phyloP scores from a whole-genome alignment of 2,329 filamentous ascomycete genomes.

The Arachnopeziza araneosa region DNA sequence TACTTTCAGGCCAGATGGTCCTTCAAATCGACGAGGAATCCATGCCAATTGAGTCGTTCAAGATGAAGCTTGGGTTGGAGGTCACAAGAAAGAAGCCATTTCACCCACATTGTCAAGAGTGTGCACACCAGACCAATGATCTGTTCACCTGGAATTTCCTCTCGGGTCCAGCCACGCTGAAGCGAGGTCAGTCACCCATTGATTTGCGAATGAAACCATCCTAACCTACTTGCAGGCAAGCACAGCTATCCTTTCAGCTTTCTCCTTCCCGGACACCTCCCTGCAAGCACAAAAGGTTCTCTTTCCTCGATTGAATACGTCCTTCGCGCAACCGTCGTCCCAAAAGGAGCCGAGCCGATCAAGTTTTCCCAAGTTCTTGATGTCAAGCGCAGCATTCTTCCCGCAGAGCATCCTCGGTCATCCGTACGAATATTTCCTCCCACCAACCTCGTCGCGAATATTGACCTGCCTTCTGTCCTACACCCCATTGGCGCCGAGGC shows the following conservation, averaged over 20 bases:
- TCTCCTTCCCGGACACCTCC: conserved; percentile 78
- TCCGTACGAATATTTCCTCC: conserved; percentile 93
- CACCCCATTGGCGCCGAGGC: conserved; percentile 81
- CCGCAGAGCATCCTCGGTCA: conserved; percentile 75
- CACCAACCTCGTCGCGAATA: conserved; percentile 83
- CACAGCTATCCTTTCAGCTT: conserved; percentile 88
- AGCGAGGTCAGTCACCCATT: conserved; percentile 39
- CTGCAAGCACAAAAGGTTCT: conserved; percentile 70
- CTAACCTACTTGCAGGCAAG: conserved; percentile 40
- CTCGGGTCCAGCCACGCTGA: conserved; percentile 45
- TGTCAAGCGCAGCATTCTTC: conserved; percentile 70
- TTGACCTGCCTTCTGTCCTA: conserved; percentile 76
- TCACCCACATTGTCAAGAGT: conserved; percentile 70
- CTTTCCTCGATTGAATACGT: conserved; percentile 73
- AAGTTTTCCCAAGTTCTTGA: conserved; percentile 64
- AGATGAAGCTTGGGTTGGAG: conserved; percentile 65
- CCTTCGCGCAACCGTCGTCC: conserved; percentile 62
- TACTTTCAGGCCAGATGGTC: conserved; percentile 78
- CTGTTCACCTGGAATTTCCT: conserved; percentile 77
- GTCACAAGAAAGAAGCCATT: conserved; percentile 79
- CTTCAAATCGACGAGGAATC: conserved; percentile 63
- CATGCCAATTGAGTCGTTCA: conserved; percentile 65
- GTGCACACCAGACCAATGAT: conserved; percentile 64
- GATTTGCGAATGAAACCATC: background rate
- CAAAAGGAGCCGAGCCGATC: conserved; percentile 55